Base-by-base conservation (phyloP, 768 basidiomycete genomes). In the Suillus bovinus region DNA sequence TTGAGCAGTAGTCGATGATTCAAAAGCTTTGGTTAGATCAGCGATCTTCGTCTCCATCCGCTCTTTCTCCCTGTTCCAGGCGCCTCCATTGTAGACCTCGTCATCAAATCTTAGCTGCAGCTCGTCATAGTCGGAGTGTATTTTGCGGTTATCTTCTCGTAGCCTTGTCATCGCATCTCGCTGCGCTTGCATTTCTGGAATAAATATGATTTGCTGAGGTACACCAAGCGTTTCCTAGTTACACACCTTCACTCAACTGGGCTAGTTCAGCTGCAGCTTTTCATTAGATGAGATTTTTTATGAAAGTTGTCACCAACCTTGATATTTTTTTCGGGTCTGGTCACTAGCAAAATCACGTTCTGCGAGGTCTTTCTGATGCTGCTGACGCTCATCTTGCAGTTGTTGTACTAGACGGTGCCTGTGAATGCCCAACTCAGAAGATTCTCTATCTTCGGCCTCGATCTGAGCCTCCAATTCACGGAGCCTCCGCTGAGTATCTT, bases 21-120 rank as follows among this genome's bases (percentile, higher is more conserved):
- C 90, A 70, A 88, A 93, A 1, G 89, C 91, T 60, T 86, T 87
- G 27, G 84, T 87, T 62, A 93, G 70, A 71, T 94, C 90, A 5
- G 72, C 72, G 59, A 94, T 91, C 82, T 91, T 93, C 58, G 85
- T 89, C 64, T 94, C 91, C 77, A 94, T 78, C 13, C 91, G 88
- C 62, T 94, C 92, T 73, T 87, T 92, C 77, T 95, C 93, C 70
- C 91, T 90, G 78, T 89, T 89, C 93, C 92, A 94, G 5, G 88
- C 85, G 16, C 86, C 83, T 53, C 89, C 87, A 61, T 84, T 89
- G 73, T 88, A 90, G 9, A 89, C 81, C 68, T 93, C 91, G 64
- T 91, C 89, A 63, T 93, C 89, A 66, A 86, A 87, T 42, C 85
- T 83, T 38, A 90, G 75, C 67, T 91, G 89, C 5, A 94, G 80